Conservation (phyloP, 2,329 filamentous ascomycete species). For the Aspergillus sp. region DNA sequence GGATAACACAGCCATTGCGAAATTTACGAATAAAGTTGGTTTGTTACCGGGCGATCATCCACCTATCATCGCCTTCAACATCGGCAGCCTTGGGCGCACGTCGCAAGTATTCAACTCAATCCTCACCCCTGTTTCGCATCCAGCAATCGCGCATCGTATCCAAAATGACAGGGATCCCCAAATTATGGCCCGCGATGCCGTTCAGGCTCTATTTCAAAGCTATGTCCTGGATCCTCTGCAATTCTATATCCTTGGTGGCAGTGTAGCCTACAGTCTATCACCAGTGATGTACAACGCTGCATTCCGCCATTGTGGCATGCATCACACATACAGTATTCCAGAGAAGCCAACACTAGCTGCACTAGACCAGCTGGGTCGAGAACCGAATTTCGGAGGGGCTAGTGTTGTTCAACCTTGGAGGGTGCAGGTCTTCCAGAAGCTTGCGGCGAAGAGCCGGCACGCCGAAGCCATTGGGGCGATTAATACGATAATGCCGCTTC, state of each 20-base stretch:
- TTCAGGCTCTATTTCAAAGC: slow-evolving; percentile 41
- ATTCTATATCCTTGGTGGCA: slow-evolving; percentile 44
- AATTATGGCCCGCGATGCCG: slow-evolving; percentile 39
- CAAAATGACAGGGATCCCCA: slow-evolving; percentile 30
- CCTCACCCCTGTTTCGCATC: slow-evolving; percentile 43
- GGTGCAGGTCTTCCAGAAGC: slow-evolving; percentile 38
- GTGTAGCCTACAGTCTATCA: slow-evolving; percentile 43
- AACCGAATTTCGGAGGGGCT: slow-evolving; percentile 42
- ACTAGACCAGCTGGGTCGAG: slow-evolving; percentile 37
- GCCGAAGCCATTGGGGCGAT: slow-evolving; percentile 48
- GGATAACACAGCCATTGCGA: slow-evolving; percentile 38
- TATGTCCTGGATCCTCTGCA: slow-evolving; percentile 43
- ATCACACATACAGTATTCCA: slow-evolving; percentile 40
- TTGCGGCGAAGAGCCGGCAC: slow-evolving; percentile 41
- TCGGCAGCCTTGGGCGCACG: slow-evolving; percentile 41
- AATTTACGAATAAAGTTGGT: slow-evolving; percentile 38
- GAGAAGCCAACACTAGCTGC: slow-evolving; percentile 37
- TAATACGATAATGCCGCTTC: slow-evolving; percentile 47
- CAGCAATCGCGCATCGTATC: slow-evolving; percentile 29
- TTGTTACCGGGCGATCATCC: slow-evolving; percentile 30
- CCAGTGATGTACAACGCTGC: slow-evolving; percentile 46
- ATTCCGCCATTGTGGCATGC: slow-evolving; percentile 39
- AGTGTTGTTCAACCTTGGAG: slow-evolving; percentile 47
- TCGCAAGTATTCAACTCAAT: slow-evolving; percentile 46
- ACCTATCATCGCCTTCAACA: slow-evolving; percentile 42